Evolutionary conservation across 2,329 filamentous ascomycete species (phyloP), one percentile per base, ranked within the genome.

Genomic region (Colletotrichum eremochloae): DNA sequence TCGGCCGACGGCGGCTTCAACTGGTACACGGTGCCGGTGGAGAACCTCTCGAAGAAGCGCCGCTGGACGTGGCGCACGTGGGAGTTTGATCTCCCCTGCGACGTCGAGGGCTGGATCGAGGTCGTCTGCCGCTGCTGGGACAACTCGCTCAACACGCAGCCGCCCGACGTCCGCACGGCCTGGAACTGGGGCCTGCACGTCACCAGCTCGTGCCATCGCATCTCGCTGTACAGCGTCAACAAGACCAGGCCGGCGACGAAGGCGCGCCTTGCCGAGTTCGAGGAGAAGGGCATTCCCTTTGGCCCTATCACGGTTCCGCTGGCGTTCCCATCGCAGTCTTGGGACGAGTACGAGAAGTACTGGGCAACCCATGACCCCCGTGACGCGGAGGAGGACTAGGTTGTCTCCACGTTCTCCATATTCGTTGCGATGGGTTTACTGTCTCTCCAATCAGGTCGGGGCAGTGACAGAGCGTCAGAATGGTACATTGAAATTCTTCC

Each of bases 101-200:
- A 91, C 60, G 86, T 85, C 0, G 89, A 91, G 74, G 89, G 89
- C 0, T 91, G 89, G 89, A 77, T 89, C 29, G 89, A 91, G 77
- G 80, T 91, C 46, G 85, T 88, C 0, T 85, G 85, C 40, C 82
- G 90, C 5, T 90, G 86, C 75, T 91, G 89, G 89, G 89, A 91
- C 75, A 91, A 91, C 70, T 81, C 86, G 0, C 78, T 90, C 44
- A 91, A 91, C 72, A 91, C 89, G 0, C 89, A 91, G 75, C 89
- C 89, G 0, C 83, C 85, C 0, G 83, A 84, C 72, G 85, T 90
- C 0, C 81, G 89, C 15, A 83, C 85, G 6, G 82, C 87, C 0
- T 91, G 87, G 87, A 92, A 92, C 76, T 92, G 89, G 89, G 90
- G 88, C 20, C 79, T 92, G 29, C 90, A 92, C 76, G 89, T 92